Evolutionary conservation across 176 grass and related monocot genomes (phyloP).

Genomic region (Lolium perenne): DNA sequence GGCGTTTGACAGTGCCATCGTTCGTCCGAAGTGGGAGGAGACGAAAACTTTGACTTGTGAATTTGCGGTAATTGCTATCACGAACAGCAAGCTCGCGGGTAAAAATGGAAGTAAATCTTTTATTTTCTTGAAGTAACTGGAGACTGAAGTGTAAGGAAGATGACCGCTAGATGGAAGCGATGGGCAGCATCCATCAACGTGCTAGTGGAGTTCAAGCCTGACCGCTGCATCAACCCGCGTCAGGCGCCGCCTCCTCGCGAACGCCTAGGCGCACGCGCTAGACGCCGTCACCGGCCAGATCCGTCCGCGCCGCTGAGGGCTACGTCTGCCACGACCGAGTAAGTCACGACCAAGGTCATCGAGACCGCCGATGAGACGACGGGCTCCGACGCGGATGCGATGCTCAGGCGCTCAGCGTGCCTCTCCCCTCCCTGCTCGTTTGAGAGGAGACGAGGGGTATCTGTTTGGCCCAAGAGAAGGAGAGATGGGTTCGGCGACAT

Average conservation of each 20-base stretch:
- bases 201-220: not conserved
- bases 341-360: too few species aligned
- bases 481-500: too few species aligned
- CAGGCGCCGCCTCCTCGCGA: not conserved
- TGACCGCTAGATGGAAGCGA: not conserved
- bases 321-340: too few species aligned
- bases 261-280: slow-evolving; percentile 57
- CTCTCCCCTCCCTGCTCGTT: too few species aligned
- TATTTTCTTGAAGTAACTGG: not conserved
- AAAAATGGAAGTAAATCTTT: not conserved
- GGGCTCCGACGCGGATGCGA: slow-evolving; percentile 40
- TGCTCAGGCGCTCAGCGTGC: too few species aligned
- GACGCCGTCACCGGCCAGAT: not conserved
- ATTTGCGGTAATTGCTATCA: not conserved
- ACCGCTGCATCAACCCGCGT: not conserved
- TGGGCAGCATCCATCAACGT: not conserved
- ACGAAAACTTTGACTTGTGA: not conserved
- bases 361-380: slow-evolving; percentile 62
- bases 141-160: not conserved
- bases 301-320: slow-evolving; percentile 65
- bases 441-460: too few species aligned
- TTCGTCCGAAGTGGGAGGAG: not conserved
- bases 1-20: not conserved
- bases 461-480: too few species aligned
- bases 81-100: not conserved